Evolutionary conservation across 2,329 filamentous ascomycete species (phyloP).

Genomic region (Ophiostoma quercus): DNA sequence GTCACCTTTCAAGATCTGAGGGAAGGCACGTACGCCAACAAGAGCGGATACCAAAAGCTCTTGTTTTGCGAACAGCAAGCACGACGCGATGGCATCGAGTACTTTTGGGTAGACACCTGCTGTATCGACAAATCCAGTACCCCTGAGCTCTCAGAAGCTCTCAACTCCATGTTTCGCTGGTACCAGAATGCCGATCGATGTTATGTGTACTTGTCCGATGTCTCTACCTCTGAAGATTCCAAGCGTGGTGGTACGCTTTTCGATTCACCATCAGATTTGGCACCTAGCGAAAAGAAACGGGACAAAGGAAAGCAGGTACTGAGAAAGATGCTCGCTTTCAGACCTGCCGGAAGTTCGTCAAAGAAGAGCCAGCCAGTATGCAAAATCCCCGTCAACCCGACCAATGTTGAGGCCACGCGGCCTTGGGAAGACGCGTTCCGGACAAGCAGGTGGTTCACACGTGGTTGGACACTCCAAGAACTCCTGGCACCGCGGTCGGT

Average conservation of each 20-base stretch:
- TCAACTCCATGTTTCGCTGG: slow-evolving; percentile 7
- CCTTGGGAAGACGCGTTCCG: neutral
- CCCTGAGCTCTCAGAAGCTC: neutral
- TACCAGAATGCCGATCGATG: neutral
- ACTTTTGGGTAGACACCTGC: neutral
- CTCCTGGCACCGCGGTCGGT: neutral
- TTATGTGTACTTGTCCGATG: neutral
- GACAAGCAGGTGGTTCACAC: neutral
- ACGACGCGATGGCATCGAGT: neutral
- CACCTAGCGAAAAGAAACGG: too few species aligned
- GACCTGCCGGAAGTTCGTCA: too few species aligned
- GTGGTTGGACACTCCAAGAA: neutral
- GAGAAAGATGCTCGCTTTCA: neutral
- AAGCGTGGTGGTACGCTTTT: neutral
- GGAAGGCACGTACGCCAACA: neutral
- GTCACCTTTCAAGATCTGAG: slow-evolving; percentile 21
- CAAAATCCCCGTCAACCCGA: neutral
- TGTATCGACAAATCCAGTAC: neutral
- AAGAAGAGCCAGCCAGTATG: neutral
- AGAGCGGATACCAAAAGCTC: neutral
- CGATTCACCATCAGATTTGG: neutral
- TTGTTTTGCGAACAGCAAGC: neutral
- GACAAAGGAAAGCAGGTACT: too few species aligned
- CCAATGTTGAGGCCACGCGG: neutral
- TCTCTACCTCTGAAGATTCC: neutral